Evolutionary conservation across 768 basidiomycete species (phyloP), one percentile per base, ranked within the genome.

Genomic region (Boletus coccyginus): DNA sequence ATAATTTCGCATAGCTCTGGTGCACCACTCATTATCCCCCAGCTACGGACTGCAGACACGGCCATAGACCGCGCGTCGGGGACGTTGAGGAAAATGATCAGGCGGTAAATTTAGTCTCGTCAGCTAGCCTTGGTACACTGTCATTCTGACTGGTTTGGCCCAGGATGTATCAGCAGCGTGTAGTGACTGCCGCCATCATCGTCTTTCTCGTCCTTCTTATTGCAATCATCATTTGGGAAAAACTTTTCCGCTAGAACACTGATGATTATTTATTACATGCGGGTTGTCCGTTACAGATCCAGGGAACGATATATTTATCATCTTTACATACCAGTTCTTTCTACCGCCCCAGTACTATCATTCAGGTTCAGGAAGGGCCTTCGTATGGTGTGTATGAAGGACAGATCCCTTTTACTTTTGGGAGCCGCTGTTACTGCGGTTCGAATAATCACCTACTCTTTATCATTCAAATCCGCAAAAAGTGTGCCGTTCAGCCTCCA

Each of bases 111-210:
- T 46, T 14, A 46, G 50, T 50, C 6, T 36, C 31, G 24, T 40
- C 27, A 31, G 7, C n/a, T 55, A 8, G 49, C 45, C 47, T 48
- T 50, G 19, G 47, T 55, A 54, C 47, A 64, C 33, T 57, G 29
- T 17, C 39, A 50, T 56, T 36, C 44, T 63, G 24, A 58, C 58
- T 58, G 44, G 17, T 75, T 66, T 69, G 36, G 47, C 33, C 17
- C 27, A 99, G 97, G 76, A 97, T 98, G 93, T 94, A 98, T 70
- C 94, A 97, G 72, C 96, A 99, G 66, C 88, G 92, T 50, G 81
- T 91, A 46, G 81, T 97, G 46, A 98, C 94, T 7, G 89, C 74
- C 39, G 88, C 82, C 40, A 98, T 98, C 64, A 88, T 99, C 55
- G 74, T 78, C 54, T 84, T 98, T 31, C 87, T 98, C 36, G 75